Conservation (phyloP, 305 asterid species). For the Fraxinus nigra region DNA sequence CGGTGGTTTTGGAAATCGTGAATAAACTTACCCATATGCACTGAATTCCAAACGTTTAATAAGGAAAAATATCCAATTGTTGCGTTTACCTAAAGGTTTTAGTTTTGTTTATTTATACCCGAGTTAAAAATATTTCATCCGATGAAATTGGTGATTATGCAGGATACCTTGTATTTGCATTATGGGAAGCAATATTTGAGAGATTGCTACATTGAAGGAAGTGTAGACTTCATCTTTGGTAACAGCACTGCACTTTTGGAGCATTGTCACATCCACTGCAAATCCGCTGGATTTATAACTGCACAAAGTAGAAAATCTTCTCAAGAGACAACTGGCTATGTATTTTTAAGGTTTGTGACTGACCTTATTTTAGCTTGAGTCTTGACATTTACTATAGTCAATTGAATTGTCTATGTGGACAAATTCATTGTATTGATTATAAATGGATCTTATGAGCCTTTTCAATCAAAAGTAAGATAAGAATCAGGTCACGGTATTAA, state of each 20-base stretch:
- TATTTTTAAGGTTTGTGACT: conserved; percentile 67
- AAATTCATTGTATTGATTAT: not conserved
- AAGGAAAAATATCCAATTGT: not conserved
- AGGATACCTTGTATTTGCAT: conserved; percentile 93
- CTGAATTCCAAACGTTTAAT: not conserved
- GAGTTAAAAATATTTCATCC: not conserved
- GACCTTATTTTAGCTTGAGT: not conserved
- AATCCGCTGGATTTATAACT: conserved; percentile 70
- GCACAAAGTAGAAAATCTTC: conserved; percentile 97
- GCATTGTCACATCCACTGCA: conserved; percentile 96
- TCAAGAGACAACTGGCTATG: conserved; percentile 89
- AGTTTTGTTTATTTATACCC: not conserved
- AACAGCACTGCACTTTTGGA: conserved; percentile 97
- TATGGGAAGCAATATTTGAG: conserved; percentile 81
- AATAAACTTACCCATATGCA: not conserved
- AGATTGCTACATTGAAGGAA: conserved; percentile 94
- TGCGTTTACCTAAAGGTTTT: not conserved
- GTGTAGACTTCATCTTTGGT: conserved; percentile 94
- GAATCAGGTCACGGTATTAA: not conserved
- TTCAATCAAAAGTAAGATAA: not conserved
- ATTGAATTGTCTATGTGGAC: not conserved
- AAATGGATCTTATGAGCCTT: not conserved
- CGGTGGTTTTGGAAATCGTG: not conserved
- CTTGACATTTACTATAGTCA: not conserved
- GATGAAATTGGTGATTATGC: conserved; percentile 25